Base-by-base conservation (phyloP, 352 stramenopile genomes). In the Blastocystis sp. region DNA sequence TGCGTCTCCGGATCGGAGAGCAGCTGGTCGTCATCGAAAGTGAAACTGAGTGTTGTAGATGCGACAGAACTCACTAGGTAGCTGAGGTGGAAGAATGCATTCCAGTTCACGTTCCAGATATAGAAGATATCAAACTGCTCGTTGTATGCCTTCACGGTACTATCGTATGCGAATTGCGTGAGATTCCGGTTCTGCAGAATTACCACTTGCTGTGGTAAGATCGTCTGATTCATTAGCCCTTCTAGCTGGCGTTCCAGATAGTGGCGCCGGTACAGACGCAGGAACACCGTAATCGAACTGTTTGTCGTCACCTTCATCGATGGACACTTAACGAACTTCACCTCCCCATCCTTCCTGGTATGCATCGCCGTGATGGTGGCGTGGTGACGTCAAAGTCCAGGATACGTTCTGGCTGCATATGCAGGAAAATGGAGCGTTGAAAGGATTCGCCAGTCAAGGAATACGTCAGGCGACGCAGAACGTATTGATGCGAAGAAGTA, bases 91-190 rank as follows among this genome's bases (percentile, higher is more conserved):
- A 79, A 79, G 57, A 79, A 79, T 3, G 69, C 69, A 60, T 79
- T 79, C 69, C 69, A 79, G 40, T 79, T 79, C n/a, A 42, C 28
- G 42, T 79, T 79, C 69, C 69, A 79, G 19, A 79, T 60, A n/a
- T 61, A 79, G 4, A 34, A 19, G 19, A 79, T 59, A 19, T 63
- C 6, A 42, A 24, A 40, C 21, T 61, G 19, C 28, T 4, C n/a
- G 21, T 17, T 14, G 3, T 62, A 42, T 11, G 59, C 57, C 7
- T 43, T 4, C 14, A 79, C 6, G 19, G 61, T 64, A 10, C 3
- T 60, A 19, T 38, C 19, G 40, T 79, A 79, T 6, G 34, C 45
- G 19, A 79, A 79, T 7, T 79, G 7, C 10, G 57, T 62, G 3
- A 79, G 42, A 60, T 79, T 79, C 43, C 69, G 3, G 40, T 79